Evolutionary conservation across 371 early-diverging fungal genomes (phyloP).

Genomic region (Capillidium heterosporum): DNA sequence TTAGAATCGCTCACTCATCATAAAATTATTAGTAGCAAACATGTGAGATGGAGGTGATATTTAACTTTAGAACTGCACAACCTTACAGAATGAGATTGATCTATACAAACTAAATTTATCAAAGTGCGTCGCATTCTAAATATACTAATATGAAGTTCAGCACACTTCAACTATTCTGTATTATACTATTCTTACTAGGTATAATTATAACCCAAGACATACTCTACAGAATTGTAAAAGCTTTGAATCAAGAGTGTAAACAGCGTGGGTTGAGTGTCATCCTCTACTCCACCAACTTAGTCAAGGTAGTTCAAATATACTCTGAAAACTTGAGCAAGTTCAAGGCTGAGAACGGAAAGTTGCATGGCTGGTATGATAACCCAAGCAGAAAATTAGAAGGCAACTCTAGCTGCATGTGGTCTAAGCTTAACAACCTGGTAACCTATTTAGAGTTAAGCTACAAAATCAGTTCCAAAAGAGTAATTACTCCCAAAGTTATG

Average conservation of each 20-base stretch:
- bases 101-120: too few species aligned
- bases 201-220: neutral
- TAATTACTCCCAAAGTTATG: neutral
- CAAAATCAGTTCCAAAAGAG: neutral
- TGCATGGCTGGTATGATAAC: neutral
- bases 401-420: neutral
- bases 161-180: too few species aligned
- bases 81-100: too few species aligned
- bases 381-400: neutral
- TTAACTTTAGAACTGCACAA: too few species aligned
- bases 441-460: neutral
- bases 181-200: too few species aligned
- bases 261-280: neutral
- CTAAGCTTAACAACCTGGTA: neutral
- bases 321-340: neutral
- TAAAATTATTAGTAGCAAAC: too few species aligned
- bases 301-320: neutral
- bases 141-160: too few species aligned
- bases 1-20: too few species aligned
- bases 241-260: neutral
- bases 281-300: neutral
- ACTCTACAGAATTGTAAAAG: neutral
- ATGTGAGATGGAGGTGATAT: too few species aligned
- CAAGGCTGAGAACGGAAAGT: neutral
- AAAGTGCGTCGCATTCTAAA: too few species aligned